Percentiles rank a stretch among this genome's conserved stretches.
These are phyloP conservation scores for Amauroascus verrucosus DNA, from an alignment of 2,329 filamentous ascomycete species.

Conservation along the genomic window DNA sequence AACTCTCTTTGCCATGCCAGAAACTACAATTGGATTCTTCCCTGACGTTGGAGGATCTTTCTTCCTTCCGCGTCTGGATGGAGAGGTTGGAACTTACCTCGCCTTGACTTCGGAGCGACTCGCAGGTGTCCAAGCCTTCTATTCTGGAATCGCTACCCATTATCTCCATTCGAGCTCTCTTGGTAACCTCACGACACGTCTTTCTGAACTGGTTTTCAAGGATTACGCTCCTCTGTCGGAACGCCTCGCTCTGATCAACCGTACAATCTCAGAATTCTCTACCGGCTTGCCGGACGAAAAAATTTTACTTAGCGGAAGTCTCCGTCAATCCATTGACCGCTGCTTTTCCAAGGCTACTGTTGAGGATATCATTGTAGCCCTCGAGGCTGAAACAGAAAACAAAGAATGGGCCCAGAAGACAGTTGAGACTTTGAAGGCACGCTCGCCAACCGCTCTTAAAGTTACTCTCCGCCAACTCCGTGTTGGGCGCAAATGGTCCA, in stretches of 20 bases:
- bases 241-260: constrained; percentile 64
- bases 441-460: constrained; percentile 77
- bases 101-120: constrained; percentile 81
- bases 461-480: constrained; percentile 79
- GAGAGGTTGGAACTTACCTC: constrained; percentile 79
- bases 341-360: constrained; percentile 63
- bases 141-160: constrained; percentile 86
- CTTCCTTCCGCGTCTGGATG: constrained; percentile 84
- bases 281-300: constrained; percentile 71
- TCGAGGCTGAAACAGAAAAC: constrained; percentile 47
- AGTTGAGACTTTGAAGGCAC: constrained; percentile 59
- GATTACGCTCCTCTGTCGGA: constrained; percentile 57
- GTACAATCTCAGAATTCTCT: constrained; percentile 82
- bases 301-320: constrained; percentile 55
- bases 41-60: constrained; percentile 95
- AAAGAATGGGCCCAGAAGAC: constrained; percentile 71
- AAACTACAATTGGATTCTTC: constrained; percentile 97
- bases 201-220: constrained; percentile 79
- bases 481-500: constrained; percentile 63
- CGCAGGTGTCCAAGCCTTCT: constrained; percentile 75
- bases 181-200: constrained; percentile 66
- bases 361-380: constrained; percentile 57
- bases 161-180: constrained; percentile 88
- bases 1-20: constrained; percentile 95
- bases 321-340: constrained; percentile 74